Evolutionary conservation across 352 stramenopile species (phyloP).

Genomic region (Phytophthora pisi): DNA sequence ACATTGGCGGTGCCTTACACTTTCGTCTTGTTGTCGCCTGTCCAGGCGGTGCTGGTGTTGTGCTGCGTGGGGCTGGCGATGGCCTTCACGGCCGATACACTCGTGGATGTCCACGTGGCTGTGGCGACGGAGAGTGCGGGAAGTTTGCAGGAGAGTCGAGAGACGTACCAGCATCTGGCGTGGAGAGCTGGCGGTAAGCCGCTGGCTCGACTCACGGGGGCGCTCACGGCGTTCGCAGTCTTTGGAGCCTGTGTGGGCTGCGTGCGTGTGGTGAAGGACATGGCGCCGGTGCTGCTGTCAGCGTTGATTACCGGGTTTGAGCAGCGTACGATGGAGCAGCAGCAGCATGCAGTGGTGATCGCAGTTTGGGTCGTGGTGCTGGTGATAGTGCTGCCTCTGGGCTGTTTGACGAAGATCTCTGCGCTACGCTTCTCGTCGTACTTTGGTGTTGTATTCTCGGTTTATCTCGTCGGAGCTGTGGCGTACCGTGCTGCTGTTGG

Average conservation of each 20-base stretch:
- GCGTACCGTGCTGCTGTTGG: slow-evolving; percentile 52
- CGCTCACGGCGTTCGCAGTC: slow-evolving; percentile 71
- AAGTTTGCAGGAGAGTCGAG: slow-evolving; percentile 43
- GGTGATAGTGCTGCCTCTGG: slow-evolving; percentile 63
- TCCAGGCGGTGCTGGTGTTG: slow-evolving; percentile 50
- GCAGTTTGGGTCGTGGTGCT: slow-evolving; percentile 71
- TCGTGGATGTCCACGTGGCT: slow-evolving; percentile 66
- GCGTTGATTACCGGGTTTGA: slow-evolving; percentile 31
- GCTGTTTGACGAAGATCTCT: slow-evolving; percentile 75
- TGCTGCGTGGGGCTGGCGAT: slow-evolving; percentile 62
- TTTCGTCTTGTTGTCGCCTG: slow-evolving; percentile 57
- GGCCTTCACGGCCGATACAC: slow-evolving; percentile 72
- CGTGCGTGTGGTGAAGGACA: slow-evolving; percentile 73
- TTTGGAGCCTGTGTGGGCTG: slow-evolving; percentile 82
- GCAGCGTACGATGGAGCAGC: slow-evolving; percentile 28
- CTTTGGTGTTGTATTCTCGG: slow-evolving; percentile 67
- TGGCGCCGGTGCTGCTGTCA: slow-evolving; percentile 64
- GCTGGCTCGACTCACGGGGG: slow-evolving; percentile 57
- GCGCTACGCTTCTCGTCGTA: slow-evolving; percentile 79
- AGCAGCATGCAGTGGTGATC: slow-evolving; percentile 40
- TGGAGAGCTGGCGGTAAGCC: slow-evolving; percentile 55
- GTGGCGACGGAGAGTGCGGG: slow-evolving; percentile 34
- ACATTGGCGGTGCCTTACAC: slow-evolving; percentile 72
- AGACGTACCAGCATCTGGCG: slow-evolving; percentile 75
- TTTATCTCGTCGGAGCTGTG: slow-evolving; percentile 73